A percentile compares a stretch with the other conserved stretches of the same genome.
phyloP scores from a whole-genome alignment of 2,329 filamentous ascomycete genomes.

The Lomentospora prolificans region DNA sequence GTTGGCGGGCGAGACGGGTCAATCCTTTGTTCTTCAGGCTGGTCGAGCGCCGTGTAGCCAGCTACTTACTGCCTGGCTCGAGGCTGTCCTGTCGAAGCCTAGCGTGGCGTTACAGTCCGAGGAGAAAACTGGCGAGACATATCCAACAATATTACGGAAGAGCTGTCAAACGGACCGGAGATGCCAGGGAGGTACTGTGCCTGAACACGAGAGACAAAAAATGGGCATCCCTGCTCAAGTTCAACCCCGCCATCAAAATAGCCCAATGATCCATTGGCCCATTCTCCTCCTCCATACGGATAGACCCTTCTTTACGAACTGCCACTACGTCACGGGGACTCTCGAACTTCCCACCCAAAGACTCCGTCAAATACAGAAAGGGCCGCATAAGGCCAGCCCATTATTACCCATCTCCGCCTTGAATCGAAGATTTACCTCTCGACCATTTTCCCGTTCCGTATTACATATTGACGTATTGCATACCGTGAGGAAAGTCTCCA shows the following conservation, averaged over 20 bases:
- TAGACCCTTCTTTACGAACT: background rate
- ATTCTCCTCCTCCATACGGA: background rate
- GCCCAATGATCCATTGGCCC: background rate
- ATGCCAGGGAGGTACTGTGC: no score
- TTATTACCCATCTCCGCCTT: background rate
- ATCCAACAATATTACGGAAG: no score
- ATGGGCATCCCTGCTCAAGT: background rate
- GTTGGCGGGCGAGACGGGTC: no score
- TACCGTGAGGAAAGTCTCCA: background rate
- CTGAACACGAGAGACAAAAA: slow-evolving; percentile 1
- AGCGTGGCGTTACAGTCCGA: no score
- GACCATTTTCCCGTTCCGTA: background rate
- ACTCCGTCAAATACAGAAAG: background rate
- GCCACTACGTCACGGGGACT: slow-evolving; percentile 1
- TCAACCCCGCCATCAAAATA: background rate
- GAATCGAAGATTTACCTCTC: background rate
- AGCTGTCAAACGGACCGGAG: no score
- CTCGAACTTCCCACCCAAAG: background rate
- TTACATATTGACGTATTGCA: background rate
- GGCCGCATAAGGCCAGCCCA: background rate
- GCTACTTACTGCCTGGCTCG: no score
- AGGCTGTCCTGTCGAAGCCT: no score
- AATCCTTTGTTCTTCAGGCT: no score
- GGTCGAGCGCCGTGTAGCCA: no score
- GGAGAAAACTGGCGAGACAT: no score